Conservation (phyloP, 2,329 filamentous ascomycete species). For the Colletotrichum somersetense region DNA sequence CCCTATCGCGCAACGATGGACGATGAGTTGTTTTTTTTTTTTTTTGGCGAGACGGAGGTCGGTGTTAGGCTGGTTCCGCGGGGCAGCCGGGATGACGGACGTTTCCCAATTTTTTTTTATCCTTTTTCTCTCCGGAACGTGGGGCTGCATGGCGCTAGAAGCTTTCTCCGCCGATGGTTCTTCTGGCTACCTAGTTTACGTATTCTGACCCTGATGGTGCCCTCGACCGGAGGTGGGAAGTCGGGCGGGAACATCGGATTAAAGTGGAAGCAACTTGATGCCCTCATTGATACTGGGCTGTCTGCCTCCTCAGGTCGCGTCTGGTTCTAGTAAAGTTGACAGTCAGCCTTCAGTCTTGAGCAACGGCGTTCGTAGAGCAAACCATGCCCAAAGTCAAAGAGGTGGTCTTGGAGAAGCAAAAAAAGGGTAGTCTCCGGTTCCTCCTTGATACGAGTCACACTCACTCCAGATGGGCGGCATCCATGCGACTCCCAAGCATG, state of each 20-base stretch:
- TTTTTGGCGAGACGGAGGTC: slow-evolving; percentile 27
- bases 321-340: neutral
- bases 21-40: slow-evolving; percentile 25
- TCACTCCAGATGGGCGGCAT: neutral
- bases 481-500: slow-evolving; percentile 2
- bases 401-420: neutral
- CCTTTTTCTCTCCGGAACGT: neutral
- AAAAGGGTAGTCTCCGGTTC: neutral
- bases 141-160: slow-evolving; percentile 30
- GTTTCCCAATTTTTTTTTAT: neutral
- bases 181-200: neutral
- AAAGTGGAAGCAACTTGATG: slow-evolving; percentile 19
- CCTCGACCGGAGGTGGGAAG: slow-evolving; percentile 8
- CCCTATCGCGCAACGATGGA: neutral
- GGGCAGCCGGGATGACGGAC: slow-evolving; percentile 18
- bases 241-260: slow-evolving; percentile 36
- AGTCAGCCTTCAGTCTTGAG: neutral
- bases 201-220: neutral
- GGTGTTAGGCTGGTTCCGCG: slow-evolving; percentile 35
- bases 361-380: neutral
- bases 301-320: slow-evolving; percentile 11
- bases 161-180: neutral
- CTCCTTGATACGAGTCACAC: neutral
- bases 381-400: neutral
- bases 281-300: neutral